A percentile compares a stretch with the other conserved stretches of the same genome.
phyloP scores from a whole-genome alignment of 352 stramenopile species.

The Phytopythium boreale region DNA sequence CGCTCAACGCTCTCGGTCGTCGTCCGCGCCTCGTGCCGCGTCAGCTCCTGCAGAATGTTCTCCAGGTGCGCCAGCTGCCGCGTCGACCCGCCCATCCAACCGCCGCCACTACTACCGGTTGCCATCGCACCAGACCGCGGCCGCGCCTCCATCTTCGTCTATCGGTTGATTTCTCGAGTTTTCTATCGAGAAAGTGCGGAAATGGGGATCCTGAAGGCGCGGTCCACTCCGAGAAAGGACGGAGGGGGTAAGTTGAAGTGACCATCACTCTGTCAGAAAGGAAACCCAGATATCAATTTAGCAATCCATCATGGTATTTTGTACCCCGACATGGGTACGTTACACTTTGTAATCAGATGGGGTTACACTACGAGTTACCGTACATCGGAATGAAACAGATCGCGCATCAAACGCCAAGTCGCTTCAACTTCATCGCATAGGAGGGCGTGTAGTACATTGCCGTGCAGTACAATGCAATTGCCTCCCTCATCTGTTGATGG shows the following conservation, averaged over 20 bases:
- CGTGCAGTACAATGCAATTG: neutral
- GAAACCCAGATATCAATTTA: neutral
- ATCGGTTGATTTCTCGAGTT: neutral
- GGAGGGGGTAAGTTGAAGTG: neutral
- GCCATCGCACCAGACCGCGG: neutral
- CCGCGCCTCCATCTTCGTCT: neutral
- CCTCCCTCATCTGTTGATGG: neutral
- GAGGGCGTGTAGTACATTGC: no score
- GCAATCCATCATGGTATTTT: neutral
- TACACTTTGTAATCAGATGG: neutral
- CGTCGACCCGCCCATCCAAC: slow-evolving; percentile 5
- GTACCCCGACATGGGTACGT: no score
- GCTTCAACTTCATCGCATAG: no score
- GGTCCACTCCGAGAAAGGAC: neutral
- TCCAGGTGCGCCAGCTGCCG: slow-evolving; percentile 45
- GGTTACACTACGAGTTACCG: no score
- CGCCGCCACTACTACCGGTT: neutral
- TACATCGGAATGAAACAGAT: no score
- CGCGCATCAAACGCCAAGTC: no score
- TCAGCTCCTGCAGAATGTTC: slow-evolving; percentile 51
- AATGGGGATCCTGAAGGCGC: neutral
- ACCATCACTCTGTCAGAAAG: slow-evolving; percentile 6
- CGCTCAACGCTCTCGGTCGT: slow-evolving; percentile 42
- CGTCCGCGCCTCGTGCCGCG: slow-evolving; percentile 41
- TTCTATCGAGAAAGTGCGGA: neutral